Evolutionary conservation across 1,139 yeast species (phyloP), one percentile per base, ranked within the genome.

Genomic region (Saccharomycopsis crataegensis): DNA sequence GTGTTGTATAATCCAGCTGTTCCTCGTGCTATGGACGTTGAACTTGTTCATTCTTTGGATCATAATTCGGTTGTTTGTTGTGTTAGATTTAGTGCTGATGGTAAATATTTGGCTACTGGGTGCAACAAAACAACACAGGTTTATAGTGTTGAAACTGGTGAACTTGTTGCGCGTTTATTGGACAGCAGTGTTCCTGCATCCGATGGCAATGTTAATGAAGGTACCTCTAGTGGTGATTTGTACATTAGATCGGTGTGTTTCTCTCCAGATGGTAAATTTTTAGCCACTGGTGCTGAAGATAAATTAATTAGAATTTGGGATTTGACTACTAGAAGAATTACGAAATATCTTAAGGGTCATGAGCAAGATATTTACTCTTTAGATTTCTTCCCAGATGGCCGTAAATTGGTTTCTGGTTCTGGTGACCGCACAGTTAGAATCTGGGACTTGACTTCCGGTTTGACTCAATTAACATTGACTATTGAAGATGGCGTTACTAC

Each of bases 211-310:
- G 64, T 66, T 50, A 66, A 36, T 9, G 67, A 66, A 22, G 60
- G 62, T 36, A 60, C 62, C 17, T 67, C 67, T 55, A 69, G 70
- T 46, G 75, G 95, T 47, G 98, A 93, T 69, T 76, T 93, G 65
- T 93, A 93, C 72, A 90, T 91, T 63, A 82, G 98, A 65, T 87
- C 96, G 1, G 97, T 93, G 52, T 91, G 98, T 68, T 91, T 93
- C 73, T 87, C 96, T 2, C 98, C 98, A 48, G 97, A 91, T 71
- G 98, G 98, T 54, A 88, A 89, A 70, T 86, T 80, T 64, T 78
- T 93, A 65, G 98, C 98, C 38, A 93, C 98, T 16, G 99, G 99
- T 66, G 98, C 98, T 45, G 99, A 93, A 72, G 99, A 93, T 72
- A 90, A 89, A 70, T 83, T 89, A 66, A 93, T 93, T 64, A 81